Base-by-base conservation (phyloP, 345 rosid species). In the Aquilaria yunnanensis region DNA sequence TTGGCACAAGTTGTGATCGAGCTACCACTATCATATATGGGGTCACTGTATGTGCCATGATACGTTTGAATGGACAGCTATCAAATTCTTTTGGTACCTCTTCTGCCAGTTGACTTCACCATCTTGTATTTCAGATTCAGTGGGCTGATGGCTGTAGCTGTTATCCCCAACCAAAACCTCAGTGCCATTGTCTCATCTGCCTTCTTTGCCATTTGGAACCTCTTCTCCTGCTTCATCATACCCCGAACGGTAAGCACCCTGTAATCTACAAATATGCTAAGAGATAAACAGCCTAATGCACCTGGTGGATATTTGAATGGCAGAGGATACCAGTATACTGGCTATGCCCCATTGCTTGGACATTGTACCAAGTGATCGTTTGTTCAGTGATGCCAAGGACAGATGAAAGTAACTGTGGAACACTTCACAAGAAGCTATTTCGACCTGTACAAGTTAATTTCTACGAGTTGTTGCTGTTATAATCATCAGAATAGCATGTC, bases 101-200 rank as follows among this genome's bases (percentile, higher is more conserved):
- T 79, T 83, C 75, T 72, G 66, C 73, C 81, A 74, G 86, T 85
- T 23, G 23, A 65, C 77, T 81, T 85, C 85, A 81, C 80, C 34
- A 56, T 85, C 54, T 41, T 85, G 49, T 85, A 81, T 76, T 81
- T 83, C 79, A 83, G 81, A 5, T 72, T 75, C 65, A 83, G 79
- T 23, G 92, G 92, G 10, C 83, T 85, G 92, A 83, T 81, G 92
- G 63, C 76, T 5, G 85, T 81, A 13, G 92, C 88, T 12, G 61
- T 79, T 60, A 83, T 88, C 0, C 88, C 92, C 1, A 73, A 85
- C 75, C 85, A 75, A 55, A 71, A 65, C 57, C 63, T 85, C 43
- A 81, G 88, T 9, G 79, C 78, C 61, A 73, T 85, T 7, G 52
- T 73, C 54, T 59, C 92, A 45, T 64, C 86, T 3, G 71, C 78